A percentile compares a stretch with the other conserved stretches of the same genome.
These are phyloP conservation scores for Amoeboaphelidium protococcarum DNA, from an alignment of 371 early-diverging fungal species.

Conservation along the genomic window DNA sequence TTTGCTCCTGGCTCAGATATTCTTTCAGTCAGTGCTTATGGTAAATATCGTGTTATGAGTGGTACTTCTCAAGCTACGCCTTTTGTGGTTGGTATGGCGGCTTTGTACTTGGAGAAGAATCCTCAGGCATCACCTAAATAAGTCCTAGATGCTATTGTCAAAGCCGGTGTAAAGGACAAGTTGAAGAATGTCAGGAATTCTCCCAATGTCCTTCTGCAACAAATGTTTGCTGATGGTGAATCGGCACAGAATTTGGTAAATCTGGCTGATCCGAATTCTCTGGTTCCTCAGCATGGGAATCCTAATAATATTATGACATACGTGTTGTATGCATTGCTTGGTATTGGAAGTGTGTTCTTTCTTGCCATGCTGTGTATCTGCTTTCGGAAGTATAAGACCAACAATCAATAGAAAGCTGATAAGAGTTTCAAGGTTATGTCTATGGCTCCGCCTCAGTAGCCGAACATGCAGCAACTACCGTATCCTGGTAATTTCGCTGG, in stretches of 20 bases:
- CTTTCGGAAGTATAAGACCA: too few relatives aligned
- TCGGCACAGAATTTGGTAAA: not conserved
- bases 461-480: too few relatives aligned
- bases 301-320: too few relatives aligned
- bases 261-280: not conserved
- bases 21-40: not conserved
- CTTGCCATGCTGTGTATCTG: too few relatives aligned
- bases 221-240: not conserved
- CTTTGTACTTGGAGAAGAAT: constrained; percentile 1
- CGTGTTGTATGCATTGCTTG: too few relatives aligned
- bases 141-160: not conserved
- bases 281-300: too few relatives aligned
- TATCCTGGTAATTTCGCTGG: too few relatives aligned
- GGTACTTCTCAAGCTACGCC: constrained; percentile 21
- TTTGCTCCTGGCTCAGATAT: constrained; percentile 18
- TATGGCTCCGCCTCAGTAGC: too few relatives aligned
- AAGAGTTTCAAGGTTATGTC: too few relatives aligned
- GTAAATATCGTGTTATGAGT: constrained; percentile 1
- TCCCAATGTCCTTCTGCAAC: not conserved
- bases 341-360: too few relatives aligned
- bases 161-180: not conserved
- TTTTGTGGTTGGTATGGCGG: constrained; percentile 15
- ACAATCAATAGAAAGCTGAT: too few relatives aligned
- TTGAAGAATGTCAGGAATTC: not conserved
- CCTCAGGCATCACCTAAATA: not conserved